Conservation (phyloP, 441 rosid species). For the Erodium texanum region DNA sequence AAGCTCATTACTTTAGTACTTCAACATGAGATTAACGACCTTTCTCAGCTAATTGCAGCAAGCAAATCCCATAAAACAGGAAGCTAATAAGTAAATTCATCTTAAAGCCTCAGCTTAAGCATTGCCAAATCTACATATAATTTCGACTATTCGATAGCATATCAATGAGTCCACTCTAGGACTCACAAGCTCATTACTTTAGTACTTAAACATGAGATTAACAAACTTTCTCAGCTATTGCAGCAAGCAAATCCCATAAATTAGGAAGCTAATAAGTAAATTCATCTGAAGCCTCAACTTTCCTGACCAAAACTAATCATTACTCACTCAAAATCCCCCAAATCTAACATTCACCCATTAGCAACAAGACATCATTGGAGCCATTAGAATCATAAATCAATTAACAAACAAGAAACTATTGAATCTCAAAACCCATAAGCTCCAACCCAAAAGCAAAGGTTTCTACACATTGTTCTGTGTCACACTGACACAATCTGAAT, state of each 20-base stretch:
- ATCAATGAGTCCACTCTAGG: background rate
- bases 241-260: background rate
- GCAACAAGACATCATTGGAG: constrained; percentile 3
- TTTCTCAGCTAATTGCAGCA: background rate
- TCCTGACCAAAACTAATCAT: no score
- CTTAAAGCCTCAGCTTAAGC: background rate
- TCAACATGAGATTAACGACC: background rate
- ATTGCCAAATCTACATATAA: constrained; percentile 7
- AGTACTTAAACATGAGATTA: background rate
- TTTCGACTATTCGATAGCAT: background rate
- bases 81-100: background rate
- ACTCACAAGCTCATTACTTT: background rate
- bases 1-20: background rate
- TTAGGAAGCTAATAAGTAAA: background rate
- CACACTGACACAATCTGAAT: background rate
- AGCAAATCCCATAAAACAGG: background rate
- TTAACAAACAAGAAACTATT: background rate
- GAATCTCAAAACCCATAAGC: background rate
- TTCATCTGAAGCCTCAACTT: background rate
- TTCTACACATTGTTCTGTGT: background rate
- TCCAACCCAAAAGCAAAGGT: background rate
- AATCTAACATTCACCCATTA: constrained; percentile 17
- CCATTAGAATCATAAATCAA: background rate
- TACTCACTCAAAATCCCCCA: constrained; percentile 5
- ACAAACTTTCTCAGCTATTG: background rate